Evolutionary conservation across 148 eudicot species (phyloP).

Genomic region (Nepenthes mirabilis): DNA sequence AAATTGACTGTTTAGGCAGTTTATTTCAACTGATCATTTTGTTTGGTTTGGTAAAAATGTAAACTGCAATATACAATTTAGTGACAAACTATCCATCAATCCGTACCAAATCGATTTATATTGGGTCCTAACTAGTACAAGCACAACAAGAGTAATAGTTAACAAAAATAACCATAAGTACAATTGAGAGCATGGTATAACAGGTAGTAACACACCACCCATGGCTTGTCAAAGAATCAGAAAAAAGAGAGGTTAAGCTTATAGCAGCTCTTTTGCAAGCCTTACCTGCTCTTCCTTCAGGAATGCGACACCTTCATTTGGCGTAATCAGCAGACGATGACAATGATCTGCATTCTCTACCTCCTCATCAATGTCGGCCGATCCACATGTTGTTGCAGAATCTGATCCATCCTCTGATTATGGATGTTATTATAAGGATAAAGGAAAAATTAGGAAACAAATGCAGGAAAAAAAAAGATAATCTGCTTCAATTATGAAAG

Average conservation of each 20-base stretch:
- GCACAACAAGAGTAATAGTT: too few species aligned
- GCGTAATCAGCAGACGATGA: constrained; percentile 52
- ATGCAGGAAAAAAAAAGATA: too few species aligned
- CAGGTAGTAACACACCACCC: background rate
- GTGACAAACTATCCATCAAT: too few species aligned
- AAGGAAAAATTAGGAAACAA: constrained; percentile 1
- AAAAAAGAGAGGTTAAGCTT: constrained; percentile 5
- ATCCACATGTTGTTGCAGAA: constrained; percentile 25
- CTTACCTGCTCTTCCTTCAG: constrained; percentile 62
- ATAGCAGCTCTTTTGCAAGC: constrained; percentile 46
- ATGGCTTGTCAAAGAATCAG: background rate
- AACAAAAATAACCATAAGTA: too few species aligned
- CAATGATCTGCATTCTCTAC: constrained; percentile 51
- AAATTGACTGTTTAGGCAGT: too few species aligned
- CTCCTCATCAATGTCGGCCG: constrained; percentile 36
- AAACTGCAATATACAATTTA: too few species aligned
- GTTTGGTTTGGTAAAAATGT: too few species aligned
- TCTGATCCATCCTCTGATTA: constrained; percentile 42
- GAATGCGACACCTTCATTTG: constrained; percentile 56
- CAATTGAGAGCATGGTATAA: background rate
- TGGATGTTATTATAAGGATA: constrained; percentile 1
- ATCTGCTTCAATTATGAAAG: too few species aligned
- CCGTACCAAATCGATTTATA: too few species aligned
- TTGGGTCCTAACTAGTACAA: too few species aligned
- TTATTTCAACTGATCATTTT: too few species aligned